Conservation (phyloP, 177 flowering plant genomes). For the Tripterygium wilfordii region DNA sequence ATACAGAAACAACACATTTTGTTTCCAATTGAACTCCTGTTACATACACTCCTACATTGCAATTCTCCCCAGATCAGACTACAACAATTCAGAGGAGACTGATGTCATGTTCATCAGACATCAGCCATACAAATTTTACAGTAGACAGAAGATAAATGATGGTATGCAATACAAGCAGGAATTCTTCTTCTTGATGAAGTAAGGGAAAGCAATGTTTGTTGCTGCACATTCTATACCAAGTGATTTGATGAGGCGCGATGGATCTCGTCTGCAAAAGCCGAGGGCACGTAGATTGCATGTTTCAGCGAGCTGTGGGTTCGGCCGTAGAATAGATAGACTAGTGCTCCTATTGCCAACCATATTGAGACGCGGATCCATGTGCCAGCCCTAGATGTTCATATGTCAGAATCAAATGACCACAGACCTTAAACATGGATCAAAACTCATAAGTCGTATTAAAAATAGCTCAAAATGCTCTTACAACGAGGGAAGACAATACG, state of each 20-base stretch:
- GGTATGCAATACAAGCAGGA: too few species aligned
- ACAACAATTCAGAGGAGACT: too few species aligned
- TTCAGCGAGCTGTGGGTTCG: constrained; percentile 28
- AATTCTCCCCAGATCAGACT: too few species aligned
- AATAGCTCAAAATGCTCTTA: neutral
- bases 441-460: neutral
- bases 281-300: constrained; percentile 29
- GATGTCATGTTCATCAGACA: too few species aligned
- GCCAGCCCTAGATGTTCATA: constrained; percentile 14
- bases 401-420: neutral
- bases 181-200: too few species aligned
- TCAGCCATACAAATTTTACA: too few species aligned
- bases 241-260: constrained; percentile 6
- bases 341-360: constrained; percentile 32
- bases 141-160: too few species aligned
- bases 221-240: constrained; percentile 4
- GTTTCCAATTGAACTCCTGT: too few species aligned
- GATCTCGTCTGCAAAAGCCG: constrained; percentile 21
- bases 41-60: too few species aligned
- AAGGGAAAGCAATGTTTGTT: too few species aligned
- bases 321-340: constrained; percentile 31
- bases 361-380: constrained; percentile 39
- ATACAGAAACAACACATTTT: too few species aligned
- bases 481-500: too few species aligned
- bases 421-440: neutral